A percentile compares a stretch with the other conserved stretches of the same genome.
Conservation (phyloP, 768 basidiomycete species). For the Collybia mongolica region DNA sequence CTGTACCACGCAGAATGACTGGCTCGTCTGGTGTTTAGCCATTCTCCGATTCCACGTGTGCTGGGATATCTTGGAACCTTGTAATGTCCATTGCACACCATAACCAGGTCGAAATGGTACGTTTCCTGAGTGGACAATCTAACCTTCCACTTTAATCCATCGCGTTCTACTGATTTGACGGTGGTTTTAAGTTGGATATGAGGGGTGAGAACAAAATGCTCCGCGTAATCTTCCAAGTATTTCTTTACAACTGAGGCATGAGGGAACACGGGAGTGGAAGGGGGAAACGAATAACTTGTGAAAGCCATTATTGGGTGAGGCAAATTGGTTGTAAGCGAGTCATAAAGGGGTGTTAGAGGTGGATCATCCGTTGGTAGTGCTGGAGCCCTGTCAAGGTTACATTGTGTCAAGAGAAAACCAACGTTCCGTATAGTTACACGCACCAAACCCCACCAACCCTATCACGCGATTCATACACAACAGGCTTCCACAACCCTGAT, state of each 20-base stretch:
- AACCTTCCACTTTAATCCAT: slow-evolving; percentile 47
- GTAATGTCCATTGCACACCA: slow-evolving; percentile 80
- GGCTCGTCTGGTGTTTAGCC: slow-evolving; percentile 53
- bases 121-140: slow-evolving; percentile 30
- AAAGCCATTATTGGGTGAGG: slow-evolving; percentile 80
- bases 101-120: slow-evolving; percentile 55
- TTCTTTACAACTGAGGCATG: slow-evolving; percentile 53
- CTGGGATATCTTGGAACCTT: slow-evolving; percentile 60
- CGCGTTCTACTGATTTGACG: slow-evolving; percentile 48
- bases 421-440: slow-evolving; percentile 15
- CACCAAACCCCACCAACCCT: slow-evolving; percentile 80
- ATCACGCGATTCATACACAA: slow-evolving; percentile 62
- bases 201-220: slow-evolving; percentile 55
- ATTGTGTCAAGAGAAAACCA: not conserved
- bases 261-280: slow-evolving; percentile 72
- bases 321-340: slow-evolving; percentile 79
- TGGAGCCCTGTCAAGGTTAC: slow-evolving; percentile 51
- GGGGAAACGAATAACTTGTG: slow-evolving; percentile 62
- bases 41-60: slow-evolving; percentile 56
- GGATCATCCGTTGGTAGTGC: slow-evolving; percentile 47
- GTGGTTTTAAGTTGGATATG: slow-evolving; percentile 62
- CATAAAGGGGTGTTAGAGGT: slow-evolving; percentile 71
- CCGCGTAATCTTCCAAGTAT: slow-evolving; percentile 72
- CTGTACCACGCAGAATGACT: slow-evolving; percentile 73
- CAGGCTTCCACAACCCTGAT: slow-evolving; percentile 59